A percentile compares a stretch with the other conserved stretches of the same genome.
Evolutionary conservation across 2,329 filamentous ascomycete genomes (phyloP).

Genomic region (Keithomyces neogunnii): DNA sequence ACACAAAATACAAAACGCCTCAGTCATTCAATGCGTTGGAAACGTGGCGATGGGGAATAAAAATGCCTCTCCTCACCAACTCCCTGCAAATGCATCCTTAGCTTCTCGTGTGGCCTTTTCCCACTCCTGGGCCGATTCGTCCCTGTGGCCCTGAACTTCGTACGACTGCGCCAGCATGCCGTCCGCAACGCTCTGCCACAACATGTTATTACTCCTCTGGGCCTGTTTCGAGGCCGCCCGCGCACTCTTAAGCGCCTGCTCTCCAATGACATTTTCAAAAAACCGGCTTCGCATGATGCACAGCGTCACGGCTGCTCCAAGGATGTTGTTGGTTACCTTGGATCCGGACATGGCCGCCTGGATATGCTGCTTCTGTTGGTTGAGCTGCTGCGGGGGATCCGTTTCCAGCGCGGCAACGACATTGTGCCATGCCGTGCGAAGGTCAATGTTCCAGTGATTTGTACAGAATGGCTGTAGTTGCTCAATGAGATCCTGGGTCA

Average conservation of each 20-base stretch:
- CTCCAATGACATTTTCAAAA: conserved; percentile 74
- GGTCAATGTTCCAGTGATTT: conserved; percentile 63
- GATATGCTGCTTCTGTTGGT: conserved; percentile 71
- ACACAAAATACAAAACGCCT: conserved; percentile 14
- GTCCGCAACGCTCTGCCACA: conserved; percentile 76
- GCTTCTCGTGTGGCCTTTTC: conserved; percentile 34
- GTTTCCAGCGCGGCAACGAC: conserved; percentile 60
- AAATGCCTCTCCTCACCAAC: conserved; percentile 13
- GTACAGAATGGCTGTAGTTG: conserved; percentile 59
- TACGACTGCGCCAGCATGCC: conserved; percentile 70
- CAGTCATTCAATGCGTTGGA: conserved; percentile 9
- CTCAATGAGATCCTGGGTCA: conserved; percentile 53
- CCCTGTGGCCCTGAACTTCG: conserved; percentile 59
- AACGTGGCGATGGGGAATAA: not conserved
- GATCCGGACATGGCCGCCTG: conserved; percentile 63
- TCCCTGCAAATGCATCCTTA: conserved; percentile 31
- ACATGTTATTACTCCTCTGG: conserved; percentile 57
- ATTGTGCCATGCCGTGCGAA: conserved; percentile 70
- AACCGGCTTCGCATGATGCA: conserved; percentile 79
- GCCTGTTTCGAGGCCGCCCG: conserved; percentile 61
- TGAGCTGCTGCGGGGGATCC: conserved; percentile 56
- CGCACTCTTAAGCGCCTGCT: conserved; percentile 70
- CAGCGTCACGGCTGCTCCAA: conserved; percentile 74
- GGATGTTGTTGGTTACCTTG: conserved; percentile 62
- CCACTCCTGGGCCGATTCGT: conserved; percentile 31